These are phyloP conservation scores for Marasmius oreades DNA, from an alignment of 1,284 basidiomycete species.

Conservation along the genomic window DNA sequence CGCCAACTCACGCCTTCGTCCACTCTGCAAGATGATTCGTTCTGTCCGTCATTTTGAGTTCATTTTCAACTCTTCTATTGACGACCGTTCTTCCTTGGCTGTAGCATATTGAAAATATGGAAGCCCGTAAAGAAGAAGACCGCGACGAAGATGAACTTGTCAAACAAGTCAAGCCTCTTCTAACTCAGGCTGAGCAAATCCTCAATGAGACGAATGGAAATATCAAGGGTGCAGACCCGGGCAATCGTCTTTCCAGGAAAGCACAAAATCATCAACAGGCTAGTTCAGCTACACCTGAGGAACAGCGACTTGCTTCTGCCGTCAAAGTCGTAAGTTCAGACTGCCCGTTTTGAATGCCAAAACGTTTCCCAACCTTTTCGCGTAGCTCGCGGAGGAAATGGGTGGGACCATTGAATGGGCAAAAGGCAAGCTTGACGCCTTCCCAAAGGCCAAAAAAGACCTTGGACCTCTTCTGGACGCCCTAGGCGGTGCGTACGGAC, in stretches of 20 bases:
- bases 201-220: conserved; percentile 33
- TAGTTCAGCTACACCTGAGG: conserved; percentile 34
- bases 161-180: conserved; percentile 20
- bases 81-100: background rate
- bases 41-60: conserved; percentile 22
- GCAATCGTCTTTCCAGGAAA: conserved; percentile 29
- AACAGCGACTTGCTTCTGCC: conserved; percentile 37
- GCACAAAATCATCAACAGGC: conserved; percentile 31
- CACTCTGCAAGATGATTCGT: conserved; percentile 31
- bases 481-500: background rate
- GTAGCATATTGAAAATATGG: conserved; percentile 31
- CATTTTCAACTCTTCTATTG: no score
- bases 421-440: conserved; percentile 30
- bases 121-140: conserved; percentile 30
- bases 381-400: conserved; percentile 33
- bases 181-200: conserved; percentile 33
- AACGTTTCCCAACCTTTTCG: background rate
- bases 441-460: conserved; percentile 35
- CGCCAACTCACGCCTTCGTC: conserved; percentile 26
- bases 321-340: conserved; percentile 28
- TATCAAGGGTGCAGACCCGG: conserved; percentile 21
- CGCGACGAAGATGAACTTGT: conserved; percentile 32
- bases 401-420: conserved; percentile 37
- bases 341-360: background rate
- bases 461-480: conserved; percentile 33